Evolutionary conservation across 345 rosid species (phyloP).

Genomic region (Pelargonium nanum): DNA sequence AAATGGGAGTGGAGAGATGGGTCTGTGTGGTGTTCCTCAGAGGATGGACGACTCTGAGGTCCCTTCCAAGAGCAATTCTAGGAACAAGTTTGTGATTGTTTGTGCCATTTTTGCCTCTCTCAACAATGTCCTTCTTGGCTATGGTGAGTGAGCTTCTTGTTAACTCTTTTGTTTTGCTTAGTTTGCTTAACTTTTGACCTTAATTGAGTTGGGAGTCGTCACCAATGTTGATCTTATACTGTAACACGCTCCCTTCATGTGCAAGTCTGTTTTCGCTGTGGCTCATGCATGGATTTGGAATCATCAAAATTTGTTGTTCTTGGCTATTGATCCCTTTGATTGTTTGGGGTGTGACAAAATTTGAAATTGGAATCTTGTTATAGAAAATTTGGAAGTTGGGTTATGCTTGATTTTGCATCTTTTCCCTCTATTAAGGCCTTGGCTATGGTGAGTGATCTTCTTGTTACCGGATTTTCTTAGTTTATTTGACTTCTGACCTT

Average conservation of each 20-base stretch:
- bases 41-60: conserved; percentile 67
- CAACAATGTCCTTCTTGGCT: conserved; percentile 83
- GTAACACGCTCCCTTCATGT: too few relatives aligned
- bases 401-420: conserved; percentile 61
- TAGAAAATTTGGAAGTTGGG: too few relatives aligned
- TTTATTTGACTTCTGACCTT: background rate
- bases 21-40: conserved; percentile 17
- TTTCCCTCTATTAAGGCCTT: conserved; percentile 79
- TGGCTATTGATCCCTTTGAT: background rate
- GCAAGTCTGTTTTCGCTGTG: too few relatives aligned
- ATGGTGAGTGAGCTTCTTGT: conserved; percentile 39
- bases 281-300: too few relatives aligned
- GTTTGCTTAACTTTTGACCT: background rate
- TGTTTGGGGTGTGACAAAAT: background rate
- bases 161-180: background rate
- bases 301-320: background rate
- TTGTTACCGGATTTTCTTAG: background rate
- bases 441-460: conserved; percentile 55
- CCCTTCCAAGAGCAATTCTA: conserved; percentile 21
- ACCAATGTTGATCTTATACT: too few relatives aligned
- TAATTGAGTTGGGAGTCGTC: background rate
- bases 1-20: conserved; percentile 33
- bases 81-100: conserved; percentile 51
- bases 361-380: background rate
- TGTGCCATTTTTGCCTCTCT: conserved; percentile 86